Evolutionary conservation across 2,329 filamentous ascomycete genomes (phyloP), one percentile per base, ranked within the genome.

Genomic region (Sporothrix pseudoabietina): DNA sequence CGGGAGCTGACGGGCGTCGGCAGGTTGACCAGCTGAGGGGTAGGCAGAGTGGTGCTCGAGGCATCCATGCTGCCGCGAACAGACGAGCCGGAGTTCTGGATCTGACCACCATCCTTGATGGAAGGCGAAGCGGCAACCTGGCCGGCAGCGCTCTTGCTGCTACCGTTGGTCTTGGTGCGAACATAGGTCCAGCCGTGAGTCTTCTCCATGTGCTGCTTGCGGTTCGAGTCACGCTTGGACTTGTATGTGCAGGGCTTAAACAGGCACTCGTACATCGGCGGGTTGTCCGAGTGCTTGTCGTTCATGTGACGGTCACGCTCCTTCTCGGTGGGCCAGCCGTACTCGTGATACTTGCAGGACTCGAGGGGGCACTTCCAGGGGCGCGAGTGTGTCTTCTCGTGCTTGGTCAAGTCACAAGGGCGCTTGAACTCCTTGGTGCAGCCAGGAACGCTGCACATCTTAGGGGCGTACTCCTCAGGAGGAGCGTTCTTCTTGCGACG

Each of bases 141-240:
- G 52, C 47, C 63, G 14, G 14, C 30, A 44, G 57, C 22, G 30
- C 44, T 19, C 52, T 78, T 77, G 80, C 87, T 89, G 83, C 92
- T 93, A 80, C 92, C 92, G 79, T 97, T 97, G 81, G 92, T 94
- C 87, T 98, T 98, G 74, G 94, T 95, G 76, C 95, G 92, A 72
- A 94, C 87, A 78, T 98, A 98, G n/a, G 87, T 86, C 92, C 93
- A 97, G 74, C 91, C 91, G 79, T 98, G 94, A 0, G 93, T 92
- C 83, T 98, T 98, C 85, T 98, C 95, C 94, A 98, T 98, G 83
- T 98, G 94, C 82, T 98, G 95, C 81, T 98, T 98, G 88, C 94
- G 97, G 82, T 98, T 98, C 76, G 92, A 96, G 84, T 97, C 92
- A 74, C 94, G 91, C 86, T 98, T 98, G 12, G 94, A 97, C 79